Base-by-base conservation (phyloP, 208 protist genomes). In the Acanthamoeba healyi region DNA sequence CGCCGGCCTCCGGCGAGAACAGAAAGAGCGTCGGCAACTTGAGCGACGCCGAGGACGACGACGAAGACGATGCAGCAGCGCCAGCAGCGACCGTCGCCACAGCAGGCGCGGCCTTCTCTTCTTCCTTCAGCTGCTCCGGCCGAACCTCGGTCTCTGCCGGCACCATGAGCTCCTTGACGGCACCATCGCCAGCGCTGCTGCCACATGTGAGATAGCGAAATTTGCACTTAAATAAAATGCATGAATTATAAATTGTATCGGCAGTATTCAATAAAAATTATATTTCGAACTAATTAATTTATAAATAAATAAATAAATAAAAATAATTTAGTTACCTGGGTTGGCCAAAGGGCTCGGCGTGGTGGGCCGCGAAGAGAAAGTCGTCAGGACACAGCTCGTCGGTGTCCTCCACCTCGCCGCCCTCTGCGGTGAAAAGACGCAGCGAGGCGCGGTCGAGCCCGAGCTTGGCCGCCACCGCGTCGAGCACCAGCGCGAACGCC, bases 341-440 rank as follows among this genome's bases (percentile, higher is more conserved):
- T 1, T 79, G 38, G 32, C 77, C 77, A 22, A 86, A 86, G 42
- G 77, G 0, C 26, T 86, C 77, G 46, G 29, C 77, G 6, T 38
- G 77, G 77, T 86, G 77, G 6, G 77, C 77, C 44, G 34, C 77
- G 46, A 26, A 86, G 44, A 86, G 77, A 44, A 86, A 86, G 7
- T 86, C 77, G 19, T 86, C 77, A 12, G 77, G 77, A 22, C 77
- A 86, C 77, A 86, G 77, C 44, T 86, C 77, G 4, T 86, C 77
- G 32, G 77, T 86, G 77, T 86, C 77, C 77, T 86, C 77, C 17
- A 86, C 44, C 34, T 58, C 42, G 44, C 77, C 77, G 15, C 77
- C 77, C 29, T 86, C 77, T 14, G 77, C 40, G 17, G 77, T 86
- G 44, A 61, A 86, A n/a, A 86, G 77, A 24, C 44, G 42, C 9